Evolutionary conservation across 2,329 filamentous ascomycete species (phyloP).

Genomic region (Elsinoe ampelina): DNA sequence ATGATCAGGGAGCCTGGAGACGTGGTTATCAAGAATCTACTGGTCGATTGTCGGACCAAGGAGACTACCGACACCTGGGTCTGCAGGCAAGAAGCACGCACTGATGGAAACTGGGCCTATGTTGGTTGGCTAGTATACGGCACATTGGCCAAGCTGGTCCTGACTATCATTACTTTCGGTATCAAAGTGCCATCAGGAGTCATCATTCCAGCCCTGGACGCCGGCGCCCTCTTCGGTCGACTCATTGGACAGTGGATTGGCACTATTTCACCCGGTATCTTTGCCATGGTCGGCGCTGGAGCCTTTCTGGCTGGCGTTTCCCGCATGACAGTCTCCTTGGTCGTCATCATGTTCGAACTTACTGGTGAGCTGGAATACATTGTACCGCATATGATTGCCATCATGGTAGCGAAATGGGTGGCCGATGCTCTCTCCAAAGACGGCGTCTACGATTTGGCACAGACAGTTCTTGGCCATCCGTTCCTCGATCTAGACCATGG

Average conservation of each 20-base stretch:
- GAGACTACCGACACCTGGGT: slow-evolving; percentile 36
- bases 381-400: slow-evolving; percentile 50
- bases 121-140: slow-evolving; percentile 45
- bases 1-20: slow-evolving; percentile 48
- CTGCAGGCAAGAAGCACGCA: slow-evolving; percentile 39
- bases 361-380: slow-evolving; percentile 51
- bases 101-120: slow-evolving; percentile 33
- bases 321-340: slow-evolving; percentile 50
- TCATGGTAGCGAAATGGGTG: slow-evolving; percentile 51
- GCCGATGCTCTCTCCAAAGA: slow-evolving; percentile 46
- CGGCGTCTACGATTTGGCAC: slow-evolving; percentile 51
- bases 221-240: slow-evolving; percentile 49
- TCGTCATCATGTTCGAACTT: slow-evolving; percentile 54
- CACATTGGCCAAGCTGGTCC: slow-evolving; percentile 44
- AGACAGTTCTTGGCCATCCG: slow-evolving; percentile 49
- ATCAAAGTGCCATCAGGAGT: slow-evolving; percentile 52
- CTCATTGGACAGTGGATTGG: slow-evolving; percentile 40
- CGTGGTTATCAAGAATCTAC: slow-evolving; percentile 46
- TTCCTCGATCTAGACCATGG: slow-evolving; percentile 48
- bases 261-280: slow-evolving; percentile 47
- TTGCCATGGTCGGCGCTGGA: slow-evolving; percentile 52
- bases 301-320: slow-evolving; percentile 51
- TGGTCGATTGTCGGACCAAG: slow-evolving; percentile 44
- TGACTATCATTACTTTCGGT: slow-evolving; percentile 51
- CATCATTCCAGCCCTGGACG: slow-evolving; percentile 51